Evolutionary conservation across 2,329 filamentous ascomycete genomes (phyloP), one percentile per base, ranked within the genome.

Genomic region (Aspergillus sp.): DNA sequence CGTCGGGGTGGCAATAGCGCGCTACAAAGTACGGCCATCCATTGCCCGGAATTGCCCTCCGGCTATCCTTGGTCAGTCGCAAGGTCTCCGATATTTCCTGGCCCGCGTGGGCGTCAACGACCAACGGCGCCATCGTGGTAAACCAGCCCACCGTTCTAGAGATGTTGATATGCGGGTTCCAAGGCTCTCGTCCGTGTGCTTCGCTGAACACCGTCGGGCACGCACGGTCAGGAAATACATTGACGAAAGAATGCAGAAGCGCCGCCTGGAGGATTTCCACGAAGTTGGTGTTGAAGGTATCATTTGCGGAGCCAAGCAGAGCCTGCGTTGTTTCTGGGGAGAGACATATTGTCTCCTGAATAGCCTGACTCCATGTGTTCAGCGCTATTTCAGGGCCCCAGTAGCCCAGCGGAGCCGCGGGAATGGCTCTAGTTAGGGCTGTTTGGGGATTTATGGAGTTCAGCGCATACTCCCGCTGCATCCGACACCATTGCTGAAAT

Each of bases 401-500:
- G 27, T 50, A 58, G 40, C 41, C 31, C 5, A 12, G 17, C 8
- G 41, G 17, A 6, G 12, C 41, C 4, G 11, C 8, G 2, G 19
- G 11, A 4, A 44, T 5, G 19, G 41, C 4, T 9, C 8, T 44
- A 12, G 41, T 5, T 19, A 43, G 17, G 3, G 40, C 40, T 21
- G 19, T 7, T 3, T 25, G 8, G 1, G 41, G 41, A 25, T 39
- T 14, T 5, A 56, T 31, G 3, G 8, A 11, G 9, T 35, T 35
- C 3, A 6, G 1, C 14, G 27, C 39, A 31, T 61, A 58, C 4
- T 11, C 17, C 17, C 50, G 21, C 31, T 66, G 59, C 33, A 64
- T 23, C 2, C 47, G 49, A 17, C 53, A 60, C 65, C 65, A 67
- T n/a, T 49, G 43, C 37, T 61, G 65, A 50, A 66, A 67, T 4